Base-by-base conservation (phyloP, 306 rosid genomes). In the Cicer yamashitae region DNA sequence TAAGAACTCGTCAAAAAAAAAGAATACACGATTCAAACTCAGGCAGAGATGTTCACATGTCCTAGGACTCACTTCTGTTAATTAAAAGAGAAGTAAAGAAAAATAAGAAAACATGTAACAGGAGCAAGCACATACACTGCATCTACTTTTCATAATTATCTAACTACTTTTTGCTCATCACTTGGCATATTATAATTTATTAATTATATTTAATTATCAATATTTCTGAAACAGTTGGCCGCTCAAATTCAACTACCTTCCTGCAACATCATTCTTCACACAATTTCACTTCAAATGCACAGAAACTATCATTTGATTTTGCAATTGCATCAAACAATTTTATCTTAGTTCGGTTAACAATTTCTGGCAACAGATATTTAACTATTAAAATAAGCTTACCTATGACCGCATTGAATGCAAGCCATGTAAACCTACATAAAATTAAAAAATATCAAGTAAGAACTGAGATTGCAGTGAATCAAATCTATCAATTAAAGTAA, bases 361-460 rank as follows among this genome's bases (percentile, higher is more conserved):
- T 46, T 63, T 77, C 58, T 34, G 18, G 52, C 37, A 64, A 67
- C 8, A 58, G 58, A 7, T 57, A 75, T 61, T 34, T 65, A 37
- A 25, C 37, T 9, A 70, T 9, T 63, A 75, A 18, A 46, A 48
- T 71, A 73, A 80, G 68, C 88, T 86, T 75, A 90, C 98, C 91
- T 86, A 18, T 84, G 87, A 20, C 98, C 96, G 39, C 89, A 86
- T 79, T 80, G 85, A 78, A 94, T 77, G 84, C 98, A 91, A 34
- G 98, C 93, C 98, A 94, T 94, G 88, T 90, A 87, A 76, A 94
- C 91, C 98, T 94, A 84, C 82, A 81, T 47, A 44, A 70, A 70
- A 76, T 68, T 52, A 66, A 57, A 67, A 61, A 1, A 70, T 59
- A 46, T 60, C 67, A 54, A 61, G 52, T 45, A 63, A 68, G 17